Base-by-base conservation (phyloP, 441 rosid genomes). In the Sinapis alba region DNA sequence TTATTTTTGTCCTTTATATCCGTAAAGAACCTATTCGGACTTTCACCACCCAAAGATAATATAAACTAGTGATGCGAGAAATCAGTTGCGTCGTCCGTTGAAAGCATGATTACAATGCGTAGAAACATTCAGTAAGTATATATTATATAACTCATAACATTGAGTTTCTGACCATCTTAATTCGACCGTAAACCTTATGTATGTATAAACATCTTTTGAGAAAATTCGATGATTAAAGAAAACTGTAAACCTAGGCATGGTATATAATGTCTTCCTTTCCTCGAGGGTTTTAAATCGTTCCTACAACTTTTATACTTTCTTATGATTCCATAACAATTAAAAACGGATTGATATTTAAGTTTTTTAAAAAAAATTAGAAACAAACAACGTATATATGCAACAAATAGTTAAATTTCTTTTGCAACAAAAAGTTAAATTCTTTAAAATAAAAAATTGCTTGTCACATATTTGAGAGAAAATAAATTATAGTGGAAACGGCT, bases 11-110 rank as follows among this genome's bases (percentile, higher is more conserved):
- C 45, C 54, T 24, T 23, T 62, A 43, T 50, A 36, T 57, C 47
- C 41, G 7, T 16, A 65, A 47, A 65, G 47, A 65, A 65, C 68
- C 68, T 26, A 62, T 62, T 69, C 58, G 19, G 79, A 74, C 69
- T 57, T 70, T 43, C 66, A 64, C 32, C 30, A 56, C 13, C 21
- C 7, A 38, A 26, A 61, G 36, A 62, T 62, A 57, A 41, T 51
- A 32, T 30, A 68, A 28, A 27, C 21, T 50, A 47, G 16, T 47
- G 23, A 61, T 23, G 23, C 53, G 72, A 67, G 41, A 59, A 47
- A 16, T 23, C 11, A 15, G 26, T 19, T 56, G 5, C 41, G 58
- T 27, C 45, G n/a, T 53, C 41, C 38, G 19, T 36, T 19, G 7
- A 41, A 16, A 28, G 18, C 7, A 30, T 6, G 8, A 28, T 65